Conservation (phyloP, 768 basidiomycete species). For the Symmetrospora coprosmae region DNA sequence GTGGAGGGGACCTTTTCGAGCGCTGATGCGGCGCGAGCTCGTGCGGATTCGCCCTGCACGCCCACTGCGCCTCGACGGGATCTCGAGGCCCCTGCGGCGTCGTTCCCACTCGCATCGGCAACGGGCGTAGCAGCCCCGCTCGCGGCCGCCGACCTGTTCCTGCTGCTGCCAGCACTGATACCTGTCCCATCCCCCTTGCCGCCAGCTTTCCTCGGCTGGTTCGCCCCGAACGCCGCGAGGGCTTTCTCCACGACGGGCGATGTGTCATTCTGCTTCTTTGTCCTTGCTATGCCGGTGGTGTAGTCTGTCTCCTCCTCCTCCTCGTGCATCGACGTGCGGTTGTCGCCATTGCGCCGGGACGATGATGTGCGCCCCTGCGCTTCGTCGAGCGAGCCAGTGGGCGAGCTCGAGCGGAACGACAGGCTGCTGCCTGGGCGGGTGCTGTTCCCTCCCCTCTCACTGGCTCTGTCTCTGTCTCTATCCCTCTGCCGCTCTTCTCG, state of each 20-base stretch:
- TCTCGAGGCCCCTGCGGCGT: background rate
- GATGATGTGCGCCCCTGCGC: too few relatives aligned
- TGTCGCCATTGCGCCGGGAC: too few relatives aligned
- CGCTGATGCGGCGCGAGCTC: conserved; percentile 16
- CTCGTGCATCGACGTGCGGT: too few relatives aligned
- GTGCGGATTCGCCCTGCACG: conserved; percentile 21
- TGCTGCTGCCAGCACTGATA: background rate
- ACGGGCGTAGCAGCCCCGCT: background rate
- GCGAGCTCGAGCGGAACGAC: background rate
- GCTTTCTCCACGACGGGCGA: conserved; percentile 15
- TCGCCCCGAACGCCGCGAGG: conserved; percentile 3
- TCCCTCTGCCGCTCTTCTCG: conserved; percentile 3
- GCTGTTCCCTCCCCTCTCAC: background rate
- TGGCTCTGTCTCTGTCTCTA: background rate
- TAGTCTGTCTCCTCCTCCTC: too few relatives aligned
- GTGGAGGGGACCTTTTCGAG: conserved; percentile 25
- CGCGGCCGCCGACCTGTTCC: background rate
- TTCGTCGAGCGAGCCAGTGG: too few relatives aligned
- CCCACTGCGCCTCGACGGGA: conserved; percentile 11
- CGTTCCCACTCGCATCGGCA: background rate
- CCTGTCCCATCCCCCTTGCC: background rate
- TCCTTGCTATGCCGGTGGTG: too few relatives aligned
- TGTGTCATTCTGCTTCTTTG: background rate
- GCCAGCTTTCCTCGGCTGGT: background rate
- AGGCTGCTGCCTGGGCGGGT: conserved; percentile 7